Evolutionary conservation across 2,329 filamentous ascomycete species (phyloP).

Genomic region (Myriosclerotinia duriaeana): DNA sequence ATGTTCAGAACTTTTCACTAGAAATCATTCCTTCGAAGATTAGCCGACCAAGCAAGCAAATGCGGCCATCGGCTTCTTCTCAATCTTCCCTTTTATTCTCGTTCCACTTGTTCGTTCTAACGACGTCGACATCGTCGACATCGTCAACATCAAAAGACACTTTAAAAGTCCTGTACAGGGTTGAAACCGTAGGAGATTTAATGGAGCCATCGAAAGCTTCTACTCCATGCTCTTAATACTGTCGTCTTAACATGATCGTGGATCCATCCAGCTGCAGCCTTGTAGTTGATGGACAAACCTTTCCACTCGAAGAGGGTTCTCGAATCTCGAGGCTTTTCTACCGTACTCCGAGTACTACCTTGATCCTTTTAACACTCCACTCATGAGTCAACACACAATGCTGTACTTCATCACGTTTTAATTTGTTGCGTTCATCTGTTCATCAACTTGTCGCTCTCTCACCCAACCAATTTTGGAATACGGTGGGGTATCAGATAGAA

Average conservation of each 20-base stretch:
- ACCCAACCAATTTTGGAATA: conserved; percentile 20
- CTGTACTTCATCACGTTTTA: not conserved
- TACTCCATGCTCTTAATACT: conserved; percentile 2
- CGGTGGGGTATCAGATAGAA: not conserved
- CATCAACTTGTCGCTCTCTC: conserved; percentile 21
- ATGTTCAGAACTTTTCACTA: not conserved
- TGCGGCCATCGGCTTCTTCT: not conserved
- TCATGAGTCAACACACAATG: conserved; percentile 18
- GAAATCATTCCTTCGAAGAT: not conserved
- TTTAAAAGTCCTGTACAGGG: not conserved
- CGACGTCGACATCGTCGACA: not conserved
- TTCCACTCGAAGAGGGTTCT: not conserved
- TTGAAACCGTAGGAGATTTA: not conserved
- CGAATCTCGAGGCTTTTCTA: not conserved
- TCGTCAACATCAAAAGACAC: not conserved
- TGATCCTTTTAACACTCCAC: not conserved
- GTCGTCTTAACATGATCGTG: conserved; percentile 6
- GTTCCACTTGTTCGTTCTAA: not conserved
- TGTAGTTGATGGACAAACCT: not conserved
- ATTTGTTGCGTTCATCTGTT: too few species aligned
- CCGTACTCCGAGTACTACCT: not conserved
- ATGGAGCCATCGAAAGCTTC: conserved; percentile 5
- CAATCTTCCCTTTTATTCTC: not conserved
- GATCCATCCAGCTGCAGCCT: conserved; percentile 21
- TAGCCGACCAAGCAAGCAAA: not conserved